These are phyloP conservation scores for Artemisia tridentata DNA, from an alignment of 129 eudicot genomes.

Conservation along the genomic window DNA sequence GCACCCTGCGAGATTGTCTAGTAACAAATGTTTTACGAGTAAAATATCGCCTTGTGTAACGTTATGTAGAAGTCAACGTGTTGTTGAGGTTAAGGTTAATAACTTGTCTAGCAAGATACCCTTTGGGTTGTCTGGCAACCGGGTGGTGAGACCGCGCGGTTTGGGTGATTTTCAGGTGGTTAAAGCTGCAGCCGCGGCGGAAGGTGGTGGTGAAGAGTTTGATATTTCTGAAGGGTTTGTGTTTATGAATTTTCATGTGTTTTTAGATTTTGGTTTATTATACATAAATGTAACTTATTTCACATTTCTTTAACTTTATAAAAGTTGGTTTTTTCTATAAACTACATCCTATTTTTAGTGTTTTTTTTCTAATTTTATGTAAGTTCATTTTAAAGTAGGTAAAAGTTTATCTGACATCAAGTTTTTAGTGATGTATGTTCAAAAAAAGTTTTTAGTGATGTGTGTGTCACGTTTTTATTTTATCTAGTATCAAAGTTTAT, in stretches of 20 bases:
- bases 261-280: too few relatives aligned
- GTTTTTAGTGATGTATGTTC: too few relatives aligned
- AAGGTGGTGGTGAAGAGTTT: conserved; percentile 43
- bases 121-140: conserved; percentile 39
- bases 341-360: too few relatives aligned
- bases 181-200: conserved; percentile 63
- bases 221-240: conserved; percentile 54
- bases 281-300: too few relatives aligned
- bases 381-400: too few relatives aligned
- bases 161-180: conserved; percentile 31
- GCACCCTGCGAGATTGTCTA: conserved; percentile 31
- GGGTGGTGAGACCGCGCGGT: conserved; percentile 31
- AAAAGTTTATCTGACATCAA: too few relatives aligned
- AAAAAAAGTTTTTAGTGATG: too few relatives aligned
- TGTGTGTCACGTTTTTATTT: too few relatives aligned
- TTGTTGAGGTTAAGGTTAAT: conserved; percentile 18
- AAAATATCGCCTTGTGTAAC: conserved; percentile 27
- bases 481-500: too few relatives aligned
- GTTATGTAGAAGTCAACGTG: conserved; percentile 30
- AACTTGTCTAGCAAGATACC: conserved; percentile 28
- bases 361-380: too few relatives aligned
- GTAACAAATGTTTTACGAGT: conserved; percentile 11
- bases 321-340: too few relatives aligned
- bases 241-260: background rate
- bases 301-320: too few relatives aligned